Evolutionary conservation across 805 yeast species (phyloP), one percentile per base, ranked within the genome.

Genomic region (Wickerhamiella spandovensis): DNA sequence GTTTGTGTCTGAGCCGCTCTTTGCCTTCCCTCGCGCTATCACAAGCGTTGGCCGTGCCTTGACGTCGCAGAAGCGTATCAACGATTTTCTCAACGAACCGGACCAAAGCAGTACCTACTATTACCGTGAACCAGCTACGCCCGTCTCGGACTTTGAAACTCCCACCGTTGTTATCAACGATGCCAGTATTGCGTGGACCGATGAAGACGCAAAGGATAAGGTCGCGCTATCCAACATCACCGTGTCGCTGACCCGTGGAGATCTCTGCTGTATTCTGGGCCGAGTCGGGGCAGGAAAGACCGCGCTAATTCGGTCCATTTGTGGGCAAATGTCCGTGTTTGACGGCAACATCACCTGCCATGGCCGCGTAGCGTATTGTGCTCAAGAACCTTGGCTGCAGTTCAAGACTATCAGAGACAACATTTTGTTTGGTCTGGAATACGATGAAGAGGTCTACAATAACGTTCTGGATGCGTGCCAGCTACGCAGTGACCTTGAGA

Each of bases 341-440:
- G 72, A 74, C 50, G 96, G 96, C 41, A 68, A 74, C 17, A 84
- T 84, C 5, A 70, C 70, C 15, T 72, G 79, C 13, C 78, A 74
- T 58, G 95, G 95, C 45, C 70, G 75, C 44, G 69, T 83, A 42
- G 95, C 95, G 0, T 87, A 85, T 63, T 90, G 82, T 45, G 78
- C 92, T 3, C 96, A 87, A 67, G 79, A 83, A 38, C 89, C 96
- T 1, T 89, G 97, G 96, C 86, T 89, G 54, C 81, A 86, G 82
- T 89, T 86, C 66, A 95, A 90, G 45, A 73, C 90, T 0, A 84
- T 89, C 4, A 81, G 77, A 55, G 95, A 88, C 23, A 89, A 89
- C 24, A 49, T 57, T 43, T 50, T 86, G 51, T 89, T 89, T 66
- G 96, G 97, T 21, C 86, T 82, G 59, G 79, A 74, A 57, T 84